These are phyloP conservation scores for Orbilia quercus DNA, from an alignment of 2,329 filamentous ascomycete species.

Conservation along the genomic window DNA sequence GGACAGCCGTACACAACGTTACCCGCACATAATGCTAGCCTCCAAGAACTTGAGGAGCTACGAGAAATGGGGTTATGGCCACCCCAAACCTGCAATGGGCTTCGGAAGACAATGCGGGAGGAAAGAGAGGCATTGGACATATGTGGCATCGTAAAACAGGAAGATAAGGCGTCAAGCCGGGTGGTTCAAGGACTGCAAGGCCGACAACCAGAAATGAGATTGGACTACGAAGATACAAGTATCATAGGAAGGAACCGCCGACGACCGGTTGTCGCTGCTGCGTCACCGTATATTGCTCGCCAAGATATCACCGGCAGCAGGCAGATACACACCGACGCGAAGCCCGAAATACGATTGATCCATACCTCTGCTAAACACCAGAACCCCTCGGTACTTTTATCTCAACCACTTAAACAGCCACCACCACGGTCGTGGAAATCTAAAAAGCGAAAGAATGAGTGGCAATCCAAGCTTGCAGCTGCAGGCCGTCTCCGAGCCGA, in stretches of 20 bases:
- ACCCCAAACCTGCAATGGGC: constrained; percentile 45
- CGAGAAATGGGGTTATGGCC: constrained; percentile 41
- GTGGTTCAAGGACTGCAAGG: constrained; percentile 44
- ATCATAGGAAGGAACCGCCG: constrained; percentile 40
- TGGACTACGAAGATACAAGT: constrained; percentile 52
- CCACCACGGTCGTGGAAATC: not conserved
- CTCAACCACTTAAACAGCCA: constrained; percentile 14
- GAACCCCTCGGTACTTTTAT: constrained; percentile 22
- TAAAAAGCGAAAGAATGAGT: constrained; percentile 29
- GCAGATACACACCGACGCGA: constrained; percentile 34
- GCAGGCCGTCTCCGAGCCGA: constrained; percentile 34
- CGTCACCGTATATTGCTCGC: constrained; percentile 1
- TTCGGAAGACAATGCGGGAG: constrained; percentile 27
- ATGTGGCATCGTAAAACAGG: constrained; percentile 35
- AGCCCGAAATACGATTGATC: constrained; percentile 6
- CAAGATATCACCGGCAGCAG: constrained; percentile 2
- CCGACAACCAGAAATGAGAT: constrained; percentile 39
- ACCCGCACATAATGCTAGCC: constrained; percentile 38
- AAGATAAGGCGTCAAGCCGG: constrained; percentile 24
- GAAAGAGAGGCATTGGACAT: constrained; percentile 41
- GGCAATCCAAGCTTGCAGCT: constrained; percentile 33
- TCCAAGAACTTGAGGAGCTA: constrained; percentile 40
- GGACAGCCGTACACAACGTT: constrained; percentile 47
- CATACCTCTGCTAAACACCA: constrained; percentile 24
- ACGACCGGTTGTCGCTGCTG: constrained; percentile 5